A percentile compares a stretch with the other conserved stretches of the same genome.
These are phyloP conservation scores for Miscanthus lutarioriparius DNA, from an alignment of 176 grass and related monocot genomes.

Conservation along the genomic window DNA sequence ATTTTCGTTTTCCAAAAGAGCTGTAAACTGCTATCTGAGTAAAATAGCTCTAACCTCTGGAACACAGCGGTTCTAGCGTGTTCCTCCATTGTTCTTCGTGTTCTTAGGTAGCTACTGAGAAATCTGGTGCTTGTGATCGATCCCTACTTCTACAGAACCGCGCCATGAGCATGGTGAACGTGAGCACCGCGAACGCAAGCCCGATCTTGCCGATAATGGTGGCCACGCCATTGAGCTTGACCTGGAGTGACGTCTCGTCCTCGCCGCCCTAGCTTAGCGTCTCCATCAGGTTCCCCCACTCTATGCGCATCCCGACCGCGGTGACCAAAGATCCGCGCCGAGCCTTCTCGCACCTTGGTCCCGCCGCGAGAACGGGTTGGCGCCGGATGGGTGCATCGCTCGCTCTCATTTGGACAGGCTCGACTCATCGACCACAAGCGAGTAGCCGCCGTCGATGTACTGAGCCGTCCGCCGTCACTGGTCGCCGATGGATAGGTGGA, in stretches of 20 bases:
- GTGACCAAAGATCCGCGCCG: slow-evolving; percentile 84
- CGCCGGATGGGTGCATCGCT: slow-evolving; percentile 57
- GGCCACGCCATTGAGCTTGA: slow-evolving; percentile 95
- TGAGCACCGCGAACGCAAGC: slow-evolving; percentile 70
- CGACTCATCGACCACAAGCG: slow-evolving; percentile 80
- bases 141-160: too few relatives aligned
- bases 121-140: too few relatives aligned
- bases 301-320: slow-evolving; percentile 88
- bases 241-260: slow-evolving; percentile 96
- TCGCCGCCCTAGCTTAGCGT: slow-evolving; percentile 83
- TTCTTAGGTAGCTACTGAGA: too few relatives aligned
- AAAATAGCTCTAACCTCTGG: too few relatives aligned
- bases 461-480: slow-evolving; percentile 82
- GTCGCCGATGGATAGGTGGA: slow-evolving; percentile 88
- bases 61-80: too few relatives aligned
- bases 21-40: too few relatives aligned
- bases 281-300: slow-evolving; percentile 99
- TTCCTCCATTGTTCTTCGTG: too few relatives aligned
- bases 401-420: slow-evolving; percentile 89
- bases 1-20: too few relatives aligned
- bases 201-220: slow-evolving; percentile 99
- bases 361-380: slow-evolving; percentile 84
- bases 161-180: slow-evolving; percentile 74
- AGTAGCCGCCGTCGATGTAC: slow-evolving; percentile 77
- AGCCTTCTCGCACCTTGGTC: slow-evolving; percentile 95